Conservation (phyloP, 208 protist species). For the Strigomonas culicis region DNA sequence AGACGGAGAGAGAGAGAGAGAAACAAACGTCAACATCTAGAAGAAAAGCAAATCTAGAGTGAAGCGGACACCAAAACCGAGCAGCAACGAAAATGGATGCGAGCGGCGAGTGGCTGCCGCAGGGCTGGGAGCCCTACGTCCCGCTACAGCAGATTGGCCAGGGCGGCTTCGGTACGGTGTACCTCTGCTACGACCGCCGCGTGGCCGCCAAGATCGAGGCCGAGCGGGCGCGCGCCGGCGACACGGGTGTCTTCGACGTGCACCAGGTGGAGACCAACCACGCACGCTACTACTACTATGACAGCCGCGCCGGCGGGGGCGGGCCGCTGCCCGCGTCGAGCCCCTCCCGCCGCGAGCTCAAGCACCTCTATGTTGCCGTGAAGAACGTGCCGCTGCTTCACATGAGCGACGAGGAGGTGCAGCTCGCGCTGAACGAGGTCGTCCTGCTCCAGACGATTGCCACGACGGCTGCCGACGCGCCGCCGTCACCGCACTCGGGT, state of each 20-base stretch:
- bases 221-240: background rate
- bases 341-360: no score
- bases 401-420: slow-evolving; percentile 39
- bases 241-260: no score
- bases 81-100: no score
- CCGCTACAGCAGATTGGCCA: slow-evolving; percentile 29
- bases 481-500: slow-evolving; percentile 36
- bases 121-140: slow-evolving; percentile 39
- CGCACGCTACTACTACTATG: no score
- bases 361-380: slow-evolving; percentile 29
- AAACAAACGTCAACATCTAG: background rate
- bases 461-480: no score
- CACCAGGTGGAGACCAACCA: no score
- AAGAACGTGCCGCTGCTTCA: slow-evolving; percentile 38
- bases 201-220: background rate
- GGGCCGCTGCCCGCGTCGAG: no score
- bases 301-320: no score
- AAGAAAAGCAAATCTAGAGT: slow-evolving; percentile 1
- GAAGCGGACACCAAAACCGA: background rate
- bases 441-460: slow-evolving; percentile 44
- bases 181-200: slow-evolving; percentile 32
- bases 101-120: no score
- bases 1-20: slow-evolving; percentile 3
- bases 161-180: slow-evolving; percentile 54
- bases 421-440: slow-evolving; percentile 57